phyloP scores from a whole-genome alignment of 1,139 yeast genomes.

The Nakaseomyces glabratus region DNA sequence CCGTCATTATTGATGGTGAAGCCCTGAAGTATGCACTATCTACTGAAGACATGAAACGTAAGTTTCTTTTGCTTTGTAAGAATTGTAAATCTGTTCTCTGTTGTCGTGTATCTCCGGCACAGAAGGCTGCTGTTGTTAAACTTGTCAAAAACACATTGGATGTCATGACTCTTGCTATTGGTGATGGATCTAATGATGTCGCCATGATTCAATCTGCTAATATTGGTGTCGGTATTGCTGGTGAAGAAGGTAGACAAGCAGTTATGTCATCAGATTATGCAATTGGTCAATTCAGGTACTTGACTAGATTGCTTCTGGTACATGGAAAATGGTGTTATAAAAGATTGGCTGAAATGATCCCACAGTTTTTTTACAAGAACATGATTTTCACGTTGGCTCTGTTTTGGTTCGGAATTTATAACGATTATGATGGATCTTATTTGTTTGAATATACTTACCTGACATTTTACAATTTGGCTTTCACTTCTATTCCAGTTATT shows the following conservation, averaged over 20 bases:
- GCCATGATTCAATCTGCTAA: conserved; percentile 99
- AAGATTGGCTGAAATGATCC: conserved; percentile 88
- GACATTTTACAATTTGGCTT: conserved; percentile 89
- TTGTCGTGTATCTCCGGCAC: conserved; percentile 96
- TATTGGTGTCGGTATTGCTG: conserved; percentile 97
- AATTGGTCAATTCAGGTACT: conserved; percentile 83
- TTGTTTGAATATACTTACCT: conserved; percentile 86
- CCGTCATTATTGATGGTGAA: conserved; percentile 88
- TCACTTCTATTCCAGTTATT: conserved; percentile 89
- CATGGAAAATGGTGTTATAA: conserved; percentile 97
- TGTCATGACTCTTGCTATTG: conserved; percentile 88
- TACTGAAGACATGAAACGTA: conserved; percentile 48
- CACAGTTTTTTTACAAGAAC: conserved; percentile 86
- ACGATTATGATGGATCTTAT: conserved; percentile 84
- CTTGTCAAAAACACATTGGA: conserved; percentile 73
- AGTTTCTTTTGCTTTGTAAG: conserved; percentile 78
- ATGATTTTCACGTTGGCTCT: conserved; percentile 79
- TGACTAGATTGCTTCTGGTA: conserved; percentile 68
- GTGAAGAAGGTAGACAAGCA: conserved; percentile 97
- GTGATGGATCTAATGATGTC: conserved; percentile 98
- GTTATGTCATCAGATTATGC: conserved; percentile 98
- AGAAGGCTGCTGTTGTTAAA: conserved; percentile 88
- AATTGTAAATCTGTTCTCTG: conserved; percentile 90
- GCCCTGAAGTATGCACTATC: conserved; percentile 68
- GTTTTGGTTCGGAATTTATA: conserved; percentile 87